Percentiles rank a stretch among this genome's conserved stretches.
These are phyloP conservation scores for Xylaria sp. DNA, from an alignment of 2,329 filamentous ascomycete genomes.

Conservation along the genomic window DNA sequence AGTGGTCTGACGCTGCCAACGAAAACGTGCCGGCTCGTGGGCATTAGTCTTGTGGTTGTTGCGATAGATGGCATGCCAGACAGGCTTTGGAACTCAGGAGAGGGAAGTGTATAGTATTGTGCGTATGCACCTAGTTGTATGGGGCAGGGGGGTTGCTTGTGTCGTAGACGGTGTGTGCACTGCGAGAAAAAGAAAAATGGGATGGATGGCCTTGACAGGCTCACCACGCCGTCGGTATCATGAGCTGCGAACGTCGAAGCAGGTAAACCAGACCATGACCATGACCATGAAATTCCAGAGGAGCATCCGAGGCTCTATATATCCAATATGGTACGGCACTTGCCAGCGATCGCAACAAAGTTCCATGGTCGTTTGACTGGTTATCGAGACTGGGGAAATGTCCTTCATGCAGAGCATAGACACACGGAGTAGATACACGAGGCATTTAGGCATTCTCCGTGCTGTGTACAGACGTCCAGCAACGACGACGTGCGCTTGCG, in stretches of 20 bases:
- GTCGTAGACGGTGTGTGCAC: not conserved
- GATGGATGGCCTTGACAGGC: not conserved
- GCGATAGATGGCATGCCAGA: too few species aligned
- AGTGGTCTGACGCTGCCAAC: not conserved
- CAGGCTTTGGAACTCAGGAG: too few species aligned
- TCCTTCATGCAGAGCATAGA: too few species aligned
- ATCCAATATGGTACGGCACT: not conserved
- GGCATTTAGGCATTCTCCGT: too few species aligned
- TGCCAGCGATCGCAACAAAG: not conserved
- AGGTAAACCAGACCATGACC: not conserved
- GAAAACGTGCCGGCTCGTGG: too few species aligned
- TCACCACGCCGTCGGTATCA: not conserved
- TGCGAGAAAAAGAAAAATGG: not conserved
- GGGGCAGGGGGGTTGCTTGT: too few species aligned
- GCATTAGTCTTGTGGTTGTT: not conserved
- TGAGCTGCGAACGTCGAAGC: not conserved
- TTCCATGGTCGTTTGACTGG: not conserved
- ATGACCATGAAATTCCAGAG: not conserved
- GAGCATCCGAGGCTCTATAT: not conserved
- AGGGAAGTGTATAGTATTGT: not conserved
- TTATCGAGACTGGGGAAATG: too few species aligned
- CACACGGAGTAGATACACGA: too few species aligned
- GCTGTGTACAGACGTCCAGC: not conserved
- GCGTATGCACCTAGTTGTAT: not conserved
- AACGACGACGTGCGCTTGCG: too few species aligned